phyloP scores from a whole-genome alignment of 2,329 filamentous ascomycete genomes.

The Ambrosiella cleistominuta region DNA sequence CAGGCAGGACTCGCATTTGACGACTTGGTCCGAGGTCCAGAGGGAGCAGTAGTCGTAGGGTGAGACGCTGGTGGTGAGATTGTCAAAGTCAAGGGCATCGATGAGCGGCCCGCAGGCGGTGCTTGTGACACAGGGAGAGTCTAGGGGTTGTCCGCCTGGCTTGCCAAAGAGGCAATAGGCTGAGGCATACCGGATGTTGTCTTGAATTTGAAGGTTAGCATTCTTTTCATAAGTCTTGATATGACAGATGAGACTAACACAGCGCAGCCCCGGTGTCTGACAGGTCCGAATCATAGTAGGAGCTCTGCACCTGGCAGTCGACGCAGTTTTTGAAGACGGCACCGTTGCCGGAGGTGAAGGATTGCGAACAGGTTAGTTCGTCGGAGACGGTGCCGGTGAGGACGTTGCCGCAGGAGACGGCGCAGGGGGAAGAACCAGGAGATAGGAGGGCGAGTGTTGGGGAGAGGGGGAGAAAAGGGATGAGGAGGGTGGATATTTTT shows the following conservation, averaged over 20 bases:
- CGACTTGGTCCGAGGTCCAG: slow-evolving; percentile 25
- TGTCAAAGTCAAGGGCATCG: slow-evolving; percentile 30
- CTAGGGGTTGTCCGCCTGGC: slow-evolving; percentile 22
- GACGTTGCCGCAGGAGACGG: slow-evolving; percentile 35
- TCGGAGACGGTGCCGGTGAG: slow-evolving; percentile 26
- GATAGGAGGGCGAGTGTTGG: slow-evolving; percentile 23
- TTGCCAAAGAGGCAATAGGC: slow-evolving; percentile 38
- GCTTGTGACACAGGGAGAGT: slow-evolving; percentile 36
- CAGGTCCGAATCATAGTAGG: slow-evolving; percentile 24
- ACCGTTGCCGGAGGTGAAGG: slow-evolving; percentile 25
- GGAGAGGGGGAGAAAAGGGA: not conserved
- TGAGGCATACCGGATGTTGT: slow-evolving; percentile 39
- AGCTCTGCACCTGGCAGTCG: slow-evolving; percentile 33
- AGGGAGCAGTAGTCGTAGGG: slow-evolving; percentile 36
- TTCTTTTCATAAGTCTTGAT: not conserved
- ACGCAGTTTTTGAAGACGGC: slow-evolving; percentile 35
- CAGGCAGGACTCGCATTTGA: slow-evolving; percentile 33
- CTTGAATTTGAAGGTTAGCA: slow-evolving; percentile 19
- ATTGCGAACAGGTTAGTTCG: slow-evolving; percentile 32
- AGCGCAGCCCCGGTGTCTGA: slow-evolving; percentile 37
- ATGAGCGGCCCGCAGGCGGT: slow-evolving; percentile 34
- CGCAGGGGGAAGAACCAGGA: slow-evolving; percentile 31
- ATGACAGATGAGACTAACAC: slow-evolving; percentile 27
- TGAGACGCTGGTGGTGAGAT: slow-evolving; percentile 27
- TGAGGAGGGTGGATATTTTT: no score